phyloP scores from a whole-genome alignment of 768 basidiomycete genomes.

The Podaxis sp. region DNA sequence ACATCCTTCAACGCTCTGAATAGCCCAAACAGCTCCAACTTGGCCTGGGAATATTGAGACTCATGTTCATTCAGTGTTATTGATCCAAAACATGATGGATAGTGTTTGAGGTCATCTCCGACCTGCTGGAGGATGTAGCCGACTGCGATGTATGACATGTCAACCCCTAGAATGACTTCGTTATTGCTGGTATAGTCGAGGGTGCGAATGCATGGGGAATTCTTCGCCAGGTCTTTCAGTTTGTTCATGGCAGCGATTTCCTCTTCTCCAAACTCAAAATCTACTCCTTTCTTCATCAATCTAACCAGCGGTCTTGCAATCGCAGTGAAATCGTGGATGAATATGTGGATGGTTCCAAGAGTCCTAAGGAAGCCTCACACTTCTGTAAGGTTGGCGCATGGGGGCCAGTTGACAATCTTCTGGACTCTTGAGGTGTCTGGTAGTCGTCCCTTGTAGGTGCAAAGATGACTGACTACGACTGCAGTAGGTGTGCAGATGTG shows the following conservation, averaged over 20 bases:
- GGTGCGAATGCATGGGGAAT: conserved; percentile 13
- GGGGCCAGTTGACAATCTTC: conserved; percentile 26
- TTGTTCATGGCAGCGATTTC: conserved; percentile 10
- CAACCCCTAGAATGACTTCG: conserved; percentile 21
- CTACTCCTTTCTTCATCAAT: conserved; percentile 23
- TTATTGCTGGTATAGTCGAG: conserved; percentile 17
- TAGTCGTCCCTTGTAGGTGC: conserved; percentile 29
- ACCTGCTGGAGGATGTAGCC: conserved; percentile 19
- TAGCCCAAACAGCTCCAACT: too few relatives aligned
- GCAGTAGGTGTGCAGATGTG: neutral
- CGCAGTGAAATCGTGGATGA: conserved; percentile 26
- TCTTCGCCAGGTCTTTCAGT: neutral
- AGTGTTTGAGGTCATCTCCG: conserved; percentile 14
- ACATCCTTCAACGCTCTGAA: too few relatives aligned
- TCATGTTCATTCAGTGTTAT: conserved; percentile 23
- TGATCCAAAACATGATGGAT: conserved; percentile 22
- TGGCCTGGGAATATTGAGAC: conserved; percentile 19
- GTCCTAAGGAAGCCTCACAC: conserved; percentile 24
- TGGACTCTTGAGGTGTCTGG: conserved; percentile 22
- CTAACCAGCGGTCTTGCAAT: conserved; percentile 19
- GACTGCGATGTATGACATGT: conserved; percentile 19
- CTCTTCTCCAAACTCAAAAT: conserved; percentile 21
- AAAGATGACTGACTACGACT: conserved; percentile 27
- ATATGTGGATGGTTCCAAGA: conserved; percentile 17
- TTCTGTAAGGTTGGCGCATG: conserved; percentile 19